These are phyloP conservation scores for Termitomyces sp. DNA, from an alignment of 768 basidiomycete species.

Conservation along the genomic window DNA sequence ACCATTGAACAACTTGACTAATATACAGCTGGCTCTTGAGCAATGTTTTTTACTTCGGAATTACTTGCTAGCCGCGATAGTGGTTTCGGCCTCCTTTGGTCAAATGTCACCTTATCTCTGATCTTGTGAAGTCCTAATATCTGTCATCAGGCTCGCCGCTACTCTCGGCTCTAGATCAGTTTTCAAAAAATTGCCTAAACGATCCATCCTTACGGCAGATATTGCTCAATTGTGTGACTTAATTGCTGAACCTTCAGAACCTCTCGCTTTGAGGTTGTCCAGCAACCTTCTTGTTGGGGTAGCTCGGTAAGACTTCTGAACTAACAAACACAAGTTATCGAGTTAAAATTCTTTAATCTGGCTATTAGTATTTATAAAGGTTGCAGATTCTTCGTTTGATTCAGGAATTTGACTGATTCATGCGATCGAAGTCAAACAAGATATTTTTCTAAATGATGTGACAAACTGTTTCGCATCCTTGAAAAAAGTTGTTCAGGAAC, in stretches of 20 bases:
- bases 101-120: not conserved
- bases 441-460: constrained; percentile 79
- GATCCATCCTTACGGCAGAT: constrained; percentile 82
- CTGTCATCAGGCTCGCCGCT: constrained; percentile 71
- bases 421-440: constrained; percentile 66
- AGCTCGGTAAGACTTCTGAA: constrained; percentile 56
- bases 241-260: constrained; percentile 81
- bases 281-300: constrained; percentile 90
- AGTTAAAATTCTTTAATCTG: not conserved
- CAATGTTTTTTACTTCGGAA: constrained; percentile 88
- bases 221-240: constrained; percentile 78
- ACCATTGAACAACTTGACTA: not conserved
- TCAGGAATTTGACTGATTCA: not conserved
- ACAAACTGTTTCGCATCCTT: constrained; percentile 72
- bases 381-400: constrained; percentile 30
- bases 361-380: constrained; percentile 42
- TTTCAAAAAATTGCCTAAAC: constrained; percentile 79
- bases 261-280: constrained; percentile 81
- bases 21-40: not conserved
- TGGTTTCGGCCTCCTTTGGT: constrained; percentile 90
- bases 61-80: constrained; percentile 78
- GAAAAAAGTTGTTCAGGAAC: constrained; percentile 74
- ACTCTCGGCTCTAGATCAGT: constrained; percentile 87
- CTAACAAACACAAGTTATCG: not conserved
- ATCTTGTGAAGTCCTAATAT: not conserved